These are phyloP conservation scores for Pseudohalonectria lignicola DNA, from an alignment of 2,329 filamentous ascomycete genomes.

Conservation along the genomic window DNA sequence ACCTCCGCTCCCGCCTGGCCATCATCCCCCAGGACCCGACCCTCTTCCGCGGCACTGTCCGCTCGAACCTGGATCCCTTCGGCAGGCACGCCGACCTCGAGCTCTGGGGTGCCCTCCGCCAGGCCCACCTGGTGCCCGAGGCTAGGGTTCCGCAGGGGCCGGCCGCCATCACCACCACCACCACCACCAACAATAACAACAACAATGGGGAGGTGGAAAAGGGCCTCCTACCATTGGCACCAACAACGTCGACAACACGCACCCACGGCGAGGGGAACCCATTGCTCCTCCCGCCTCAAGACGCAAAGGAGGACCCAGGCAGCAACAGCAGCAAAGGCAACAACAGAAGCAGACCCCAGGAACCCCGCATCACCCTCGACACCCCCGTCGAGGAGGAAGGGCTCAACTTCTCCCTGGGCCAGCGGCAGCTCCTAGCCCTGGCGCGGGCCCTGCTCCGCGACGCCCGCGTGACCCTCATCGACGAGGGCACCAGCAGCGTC, in stretches of 20 bases:
- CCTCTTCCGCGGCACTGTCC: slow-evolving; percentile 52
- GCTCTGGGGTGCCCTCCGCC: no score
- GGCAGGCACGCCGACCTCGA: slow-evolving; percentile 5
- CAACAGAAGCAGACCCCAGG: neutral
- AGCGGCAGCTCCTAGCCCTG: slow-evolving; percentile 33
- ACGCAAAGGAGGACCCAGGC: no score
- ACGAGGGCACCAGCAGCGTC: slow-evolving; percentile 27
- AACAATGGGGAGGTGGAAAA: neutral
- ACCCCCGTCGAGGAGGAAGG: slow-evolving; percentile 52
- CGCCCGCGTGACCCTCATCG: slow-evolving; percentile 46
- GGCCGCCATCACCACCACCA: no score
- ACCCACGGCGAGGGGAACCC: no score
- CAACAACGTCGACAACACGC: no score
- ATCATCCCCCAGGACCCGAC: slow-evolving; percentile 61
- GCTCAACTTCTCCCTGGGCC: slow-evolving; percentile 63
- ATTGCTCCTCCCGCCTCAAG: no score
- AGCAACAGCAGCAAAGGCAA: neutral
- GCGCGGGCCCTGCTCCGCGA: slow-evolving; percentile 48
- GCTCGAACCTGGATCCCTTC: slow-evolving; percentile 43
- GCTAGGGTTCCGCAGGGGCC: no score
- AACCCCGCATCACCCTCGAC: no score
- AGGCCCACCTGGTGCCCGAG: no score
- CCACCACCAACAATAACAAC: neutral
- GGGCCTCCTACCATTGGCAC: no score
- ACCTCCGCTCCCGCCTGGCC: slow-evolving; percentile 48